Conservation (phyloP, 768 basidiomycete genomes). For the Dioszegia hungarica region DNA sequence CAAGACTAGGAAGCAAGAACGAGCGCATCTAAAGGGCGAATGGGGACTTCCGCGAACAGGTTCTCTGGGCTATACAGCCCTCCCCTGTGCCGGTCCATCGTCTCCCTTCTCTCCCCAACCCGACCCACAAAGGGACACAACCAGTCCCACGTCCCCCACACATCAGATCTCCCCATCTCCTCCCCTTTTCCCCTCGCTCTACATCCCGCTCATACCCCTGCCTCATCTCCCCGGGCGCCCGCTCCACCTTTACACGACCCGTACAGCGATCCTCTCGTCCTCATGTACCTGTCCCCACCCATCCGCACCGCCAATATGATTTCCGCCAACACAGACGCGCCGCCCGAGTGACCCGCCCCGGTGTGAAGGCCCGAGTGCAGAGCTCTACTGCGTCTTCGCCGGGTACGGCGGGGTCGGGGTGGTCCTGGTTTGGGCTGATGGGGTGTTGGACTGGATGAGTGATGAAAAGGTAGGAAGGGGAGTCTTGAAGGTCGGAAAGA, state of each 20-base stretch:
- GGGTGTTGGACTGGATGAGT: background rate
- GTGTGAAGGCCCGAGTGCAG: conserved; percentile 31
- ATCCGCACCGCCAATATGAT: background rate
- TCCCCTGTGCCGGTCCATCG: conserved; percentile 14
- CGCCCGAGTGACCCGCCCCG: conserved; percentile 7
- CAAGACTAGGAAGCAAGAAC: too few species aligned
- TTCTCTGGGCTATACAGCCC: conserved; percentile 22
- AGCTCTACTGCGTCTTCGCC: conserved; percentile 18
- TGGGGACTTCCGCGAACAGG: conserved; percentile 26
- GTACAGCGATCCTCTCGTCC: background rate
- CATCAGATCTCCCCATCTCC: conserved; percentile 5
- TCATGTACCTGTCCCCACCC: background rate
- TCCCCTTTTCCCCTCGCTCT: background rate
- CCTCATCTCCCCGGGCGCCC: background rate
- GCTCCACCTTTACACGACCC: background rate
- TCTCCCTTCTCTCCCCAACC: background rate
- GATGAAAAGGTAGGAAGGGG: background rate
- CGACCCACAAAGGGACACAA: background rate
- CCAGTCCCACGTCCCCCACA: conserved; percentile 2
- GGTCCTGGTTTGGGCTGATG: background rate
- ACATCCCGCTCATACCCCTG: background rate
- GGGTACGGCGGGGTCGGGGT: conserved; percentile 7
- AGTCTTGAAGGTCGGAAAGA: conserved; percentile 2
- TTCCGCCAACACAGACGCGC: background rate
- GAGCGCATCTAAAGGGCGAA: too few species aligned